Evolutionary conservation across 75 land plant species (phyloP), one percentile per base, ranked within the genome.

Genomic region (Pinus taeda): DNA sequence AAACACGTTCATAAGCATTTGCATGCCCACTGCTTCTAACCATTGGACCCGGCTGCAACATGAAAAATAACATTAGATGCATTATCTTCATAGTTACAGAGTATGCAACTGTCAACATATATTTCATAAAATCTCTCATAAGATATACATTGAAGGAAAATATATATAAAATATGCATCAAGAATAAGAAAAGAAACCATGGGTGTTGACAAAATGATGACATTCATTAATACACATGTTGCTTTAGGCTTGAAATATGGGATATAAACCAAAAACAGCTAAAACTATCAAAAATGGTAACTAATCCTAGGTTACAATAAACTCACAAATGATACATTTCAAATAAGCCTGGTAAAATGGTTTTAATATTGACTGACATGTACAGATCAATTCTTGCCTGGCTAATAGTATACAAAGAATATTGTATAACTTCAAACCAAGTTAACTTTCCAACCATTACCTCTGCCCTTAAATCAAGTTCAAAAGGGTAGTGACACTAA

Each of bases 11-110:
- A 26, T 0, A 45, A 9, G 63, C 36, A 57, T 66, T 73, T 39
- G 84, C 59, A 60, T 62, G 76, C 26, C 76, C 82, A 18, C 20
- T 59, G 74, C 74, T 73, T 56, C 56, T 73, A 56, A 73, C 26
- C 26, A 73, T 26, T 14, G 58, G 74, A 14, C 74, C 74, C 24
- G 58, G 57, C 74, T 73, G 58, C 58, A 73, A 73, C 53, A 73
- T 73, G 42, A 73, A 3, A 21, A n/a, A 53, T 69, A 39, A 39
- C 53, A 20, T 69, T 69, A 69, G 49, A 69, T 36, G 71, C 49
- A 69, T 69, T 69, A 17, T 6, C 22, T 37, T 69, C 53, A 12
- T 69, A 69, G 53, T 69, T 20, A 69, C 17, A 15, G 21, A 6
- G 67, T 1, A 30, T 17, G 49, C 20, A 45, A 45, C 42, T 39